Base-by-base conservation (phyloP, 1,284 basidiomycete genomes). In the Pseudomicrostroma phylloplanum region DNA sequence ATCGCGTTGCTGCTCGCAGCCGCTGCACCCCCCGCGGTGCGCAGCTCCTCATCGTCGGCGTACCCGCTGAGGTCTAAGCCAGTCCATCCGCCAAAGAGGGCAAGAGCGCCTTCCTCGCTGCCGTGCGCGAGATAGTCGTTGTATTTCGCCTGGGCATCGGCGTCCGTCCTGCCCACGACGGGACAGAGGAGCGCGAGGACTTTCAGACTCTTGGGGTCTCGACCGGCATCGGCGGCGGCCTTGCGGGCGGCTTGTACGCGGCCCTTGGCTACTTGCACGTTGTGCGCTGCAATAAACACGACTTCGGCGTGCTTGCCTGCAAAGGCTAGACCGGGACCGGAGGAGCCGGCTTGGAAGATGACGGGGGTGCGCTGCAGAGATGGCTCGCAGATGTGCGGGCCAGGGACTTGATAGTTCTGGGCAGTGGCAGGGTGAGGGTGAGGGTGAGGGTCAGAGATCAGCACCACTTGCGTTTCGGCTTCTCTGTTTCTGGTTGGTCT, bases 331-430 rank as follows among this genome's bases (percentile, higher is more conserved):
- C 79, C 79, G 0, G 75, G 70, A 12, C 71, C 67, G 0, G 72
- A 76, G 1, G 71, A 71, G 9, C 79, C 79, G 55, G 78, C 79
- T 51, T 80, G 79, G 68, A 73, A 80, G 56, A 80, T 69, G n/a
- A 75, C 66, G 1, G 79, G 79, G 1, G 76, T 71, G 11, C 79
- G 66, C 62, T 80, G 78, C 6, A 74, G 70, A 17, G 67, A 69
- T 1, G 79, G 79, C 63, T 80, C 73, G 64, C 72, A 74, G 46
- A 80, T 74, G 61, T 78, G 74, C 0, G 79, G 77, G 0, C 79
- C 78, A 3, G 76, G 77, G 0, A 79, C 76, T 4, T 64, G 60
- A 54, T 69, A 80, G 69, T 79, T 77, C 48, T 36, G 30, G 9
- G 30, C 30, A n/a, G 60, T 9, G 9, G 62, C 26, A 56, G 17